Evolutionary conservation across 441 rosid species (phyloP).

Genomic region (Syzygium malaccense): DNA sequence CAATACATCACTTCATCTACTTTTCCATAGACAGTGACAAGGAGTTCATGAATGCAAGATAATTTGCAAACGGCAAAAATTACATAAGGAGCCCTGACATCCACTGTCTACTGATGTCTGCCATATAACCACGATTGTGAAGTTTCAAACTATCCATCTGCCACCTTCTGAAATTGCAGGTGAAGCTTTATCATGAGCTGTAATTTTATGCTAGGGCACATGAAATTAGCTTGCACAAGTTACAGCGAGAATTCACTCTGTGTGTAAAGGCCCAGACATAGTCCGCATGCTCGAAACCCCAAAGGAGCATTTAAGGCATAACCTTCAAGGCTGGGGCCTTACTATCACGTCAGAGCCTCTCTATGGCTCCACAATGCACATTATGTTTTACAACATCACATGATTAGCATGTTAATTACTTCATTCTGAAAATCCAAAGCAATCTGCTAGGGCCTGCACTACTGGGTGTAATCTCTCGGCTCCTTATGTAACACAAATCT

Average conservation of each 20-base stretch:
- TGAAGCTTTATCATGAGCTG: not conserved
- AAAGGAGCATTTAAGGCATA: not conserved
- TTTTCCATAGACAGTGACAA: not conserved
- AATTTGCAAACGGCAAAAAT: not conserved
- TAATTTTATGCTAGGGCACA: not conserved
- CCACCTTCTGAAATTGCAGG: not conserved
- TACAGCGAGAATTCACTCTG: not conserved
- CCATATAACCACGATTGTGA: not conserved
- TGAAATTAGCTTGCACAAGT: not conserved
- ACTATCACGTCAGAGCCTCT: not conserved
- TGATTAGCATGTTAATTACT: not conserved
- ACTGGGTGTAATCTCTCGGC: not conserved
- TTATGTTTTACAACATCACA: not conserved
- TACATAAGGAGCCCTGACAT: not conserved
- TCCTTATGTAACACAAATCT: not conserved
- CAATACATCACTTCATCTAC: not conserved
- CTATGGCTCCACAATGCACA: not conserved
- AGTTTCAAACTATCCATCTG: not conserved
- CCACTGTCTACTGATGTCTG: not conserved
- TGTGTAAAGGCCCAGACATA: not conserved
- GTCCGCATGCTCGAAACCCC: not conserved
- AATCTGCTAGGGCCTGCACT: not conserved
- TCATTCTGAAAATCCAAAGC: not conserved
- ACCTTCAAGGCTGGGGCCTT: not conserved
- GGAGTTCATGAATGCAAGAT: not conserved